A percentile compares a stretch with the other conserved stretches of the same genome.
Evolutionary conservation across 2,329 filamentous ascomycete genomes (phyloP).

Genomic region (Botryotinia convoluta): DNA sequence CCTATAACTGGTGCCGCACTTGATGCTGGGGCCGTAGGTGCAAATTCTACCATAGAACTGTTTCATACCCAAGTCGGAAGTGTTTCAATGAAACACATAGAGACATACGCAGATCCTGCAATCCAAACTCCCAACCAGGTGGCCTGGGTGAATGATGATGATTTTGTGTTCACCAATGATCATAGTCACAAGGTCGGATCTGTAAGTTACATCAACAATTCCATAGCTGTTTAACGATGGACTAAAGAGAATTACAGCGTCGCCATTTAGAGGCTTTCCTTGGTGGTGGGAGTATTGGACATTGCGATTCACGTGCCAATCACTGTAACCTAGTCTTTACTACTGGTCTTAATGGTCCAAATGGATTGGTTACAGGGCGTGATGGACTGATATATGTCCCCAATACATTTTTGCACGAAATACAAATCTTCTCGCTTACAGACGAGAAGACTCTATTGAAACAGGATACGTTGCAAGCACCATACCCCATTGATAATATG

Average conservation of each 20-base stretch:
- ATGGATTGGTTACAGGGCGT: conserved; percentile 37
- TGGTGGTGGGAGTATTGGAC: conserved; percentile 37
- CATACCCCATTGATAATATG: conserved; percentile 40
- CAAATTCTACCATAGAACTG: conserved; percentile 41
- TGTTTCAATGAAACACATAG: conserved; percentile 36
- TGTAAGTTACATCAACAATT: conserved; percentile 25
- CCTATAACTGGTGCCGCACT: conserved; percentile 36
- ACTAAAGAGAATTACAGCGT: conserved; percentile 23
- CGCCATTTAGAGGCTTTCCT: conserved; percentile 33
- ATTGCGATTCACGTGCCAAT: conserved; percentile 31
- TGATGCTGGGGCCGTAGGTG: conserved; percentile 36
- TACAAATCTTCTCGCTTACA: conserved; percentile 22
- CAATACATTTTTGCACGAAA: conserved; percentile 26
- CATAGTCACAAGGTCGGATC: conserved; percentile 37
- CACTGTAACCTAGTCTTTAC: conserved; percentile 35
- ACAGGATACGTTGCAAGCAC: conserved; percentile 33
- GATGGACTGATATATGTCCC: conserved; percentile 41
- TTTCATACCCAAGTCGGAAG: conserved; percentile 36
- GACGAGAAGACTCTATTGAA: conserved; percentile 23
- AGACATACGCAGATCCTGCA: conserved; percentile 35
- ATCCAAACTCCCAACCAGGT: conserved; percentile 41
- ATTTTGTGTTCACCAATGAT: conserved; percentile 42
- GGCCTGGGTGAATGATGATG: conserved; percentile 38
- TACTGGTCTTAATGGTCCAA: conserved; percentile 35
- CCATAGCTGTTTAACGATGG: background rate